Evolutionary conservation across 2,329 filamentous ascomycete species (phyloP).

Genomic region (Penicillium sumatraense): DNA sequence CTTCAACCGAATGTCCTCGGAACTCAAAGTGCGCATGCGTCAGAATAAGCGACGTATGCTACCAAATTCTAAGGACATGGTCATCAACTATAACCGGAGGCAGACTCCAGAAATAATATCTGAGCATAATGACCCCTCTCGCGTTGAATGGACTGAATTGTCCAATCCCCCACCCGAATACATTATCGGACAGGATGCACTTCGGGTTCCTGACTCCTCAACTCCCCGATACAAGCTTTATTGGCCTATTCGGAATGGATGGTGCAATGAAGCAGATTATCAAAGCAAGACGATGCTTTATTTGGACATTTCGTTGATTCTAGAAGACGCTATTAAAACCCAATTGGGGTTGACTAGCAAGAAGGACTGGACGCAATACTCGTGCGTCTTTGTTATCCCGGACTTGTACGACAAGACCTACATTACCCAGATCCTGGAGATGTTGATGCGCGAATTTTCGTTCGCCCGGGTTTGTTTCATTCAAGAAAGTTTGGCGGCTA

Average conservation of each 20-base stretch:
- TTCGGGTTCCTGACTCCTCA: constrained; percentile 87
- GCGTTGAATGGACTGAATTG: constrained; percentile 94
- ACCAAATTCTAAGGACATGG: constrained; percentile 96
- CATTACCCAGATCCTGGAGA: constrained; percentile 80
- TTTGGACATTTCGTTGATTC: constrained; percentile 82
- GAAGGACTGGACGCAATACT: constrained; percentile 86
- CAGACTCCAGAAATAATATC: constrained; percentile 84
- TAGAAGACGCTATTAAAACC: constrained; percentile 84
- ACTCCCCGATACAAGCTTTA: constrained; percentile 87
- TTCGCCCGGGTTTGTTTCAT: constrained; percentile 91
- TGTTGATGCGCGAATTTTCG: constrained; percentile 85
- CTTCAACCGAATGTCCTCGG: constrained; percentile 81
- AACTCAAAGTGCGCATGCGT: constrained; percentile 88
- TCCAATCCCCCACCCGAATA: constrained; percentile 69
- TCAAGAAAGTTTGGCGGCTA: constrained; percentile 92
- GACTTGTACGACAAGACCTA: constrained; percentile 96
- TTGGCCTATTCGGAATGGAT: constrained; percentile 87
- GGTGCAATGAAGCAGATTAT: constrained; percentile 91
- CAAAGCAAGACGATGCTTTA: constrained; percentile 76
- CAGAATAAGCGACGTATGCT: constrained; percentile 92
- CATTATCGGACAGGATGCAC: constrained; percentile 79
- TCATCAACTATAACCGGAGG: constrained; percentile 89
- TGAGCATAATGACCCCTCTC: constrained; percentile 91
- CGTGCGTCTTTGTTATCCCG: constrained; percentile 94
- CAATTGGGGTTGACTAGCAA: constrained; percentile 79